Conservation (phyloP, 1,284 basidiomycete genomes). For the Sutorius eximius region DNA sequence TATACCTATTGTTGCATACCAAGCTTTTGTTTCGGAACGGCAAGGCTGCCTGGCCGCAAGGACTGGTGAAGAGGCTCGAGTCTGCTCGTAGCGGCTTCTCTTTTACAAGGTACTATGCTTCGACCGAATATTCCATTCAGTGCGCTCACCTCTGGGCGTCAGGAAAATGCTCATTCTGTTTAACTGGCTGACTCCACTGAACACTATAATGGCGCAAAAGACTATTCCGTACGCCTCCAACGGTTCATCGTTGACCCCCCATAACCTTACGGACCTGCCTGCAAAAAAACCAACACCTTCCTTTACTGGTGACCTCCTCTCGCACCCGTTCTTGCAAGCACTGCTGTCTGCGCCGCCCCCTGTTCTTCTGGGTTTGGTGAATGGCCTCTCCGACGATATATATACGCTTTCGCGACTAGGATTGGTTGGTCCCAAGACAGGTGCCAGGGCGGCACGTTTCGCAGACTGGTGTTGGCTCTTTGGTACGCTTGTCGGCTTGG, state of each 20-base stretch:
- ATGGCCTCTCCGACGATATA: slow-evolving; percentile 73
- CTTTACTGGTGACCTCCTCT: slow-evolving; percentile 26
- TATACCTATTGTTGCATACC: slow-evolving; percentile 70
- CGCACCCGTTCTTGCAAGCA: slow-evolving; percentile 62
- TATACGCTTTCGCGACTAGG: slow-evolving; percentile 71
- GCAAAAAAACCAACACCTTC: slow-evolving; percentile 15
- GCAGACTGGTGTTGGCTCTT: slow-evolving; percentile 84
- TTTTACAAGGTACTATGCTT: slow-evolving; percentile 54
- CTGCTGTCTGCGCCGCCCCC: slow-evolving; percentile 78
- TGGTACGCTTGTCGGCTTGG: slow-evolving; percentile 70
- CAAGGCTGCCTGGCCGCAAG: slow-evolving; percentile 49
- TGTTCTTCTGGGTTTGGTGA: slow-evolving; percentile 73
- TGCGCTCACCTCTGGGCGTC: slow-evolving; percentile 13
- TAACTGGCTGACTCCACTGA: slow-evolving; percentile 77
- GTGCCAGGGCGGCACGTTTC: slow-evolving; percentile 66
- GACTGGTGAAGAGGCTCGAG: slow-evolving; percentile 56
- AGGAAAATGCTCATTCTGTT: slow-evolving; percentile 79
- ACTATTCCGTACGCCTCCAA: slow-evolving; percentile 52
- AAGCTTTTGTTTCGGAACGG: slow-evolving; percentile 47
- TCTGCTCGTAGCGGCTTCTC: slow-evolving; percentile 66
- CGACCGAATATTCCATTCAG: not conserved
- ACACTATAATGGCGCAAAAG: slow-evolving; percentile 63
- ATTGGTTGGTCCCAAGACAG: slow-evolving; percentile 58
- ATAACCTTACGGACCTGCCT: slow-evolving; percentile 23
- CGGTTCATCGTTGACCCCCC: slow-evolving; percentile 25